A percentile compares a stretch with the other conserved stretches of the same genome.
Evolutionary conservation across 1,284 basidiomycete genomes (phyloP).

Genomic region (Fomitiporia mediterranea): DNA sequence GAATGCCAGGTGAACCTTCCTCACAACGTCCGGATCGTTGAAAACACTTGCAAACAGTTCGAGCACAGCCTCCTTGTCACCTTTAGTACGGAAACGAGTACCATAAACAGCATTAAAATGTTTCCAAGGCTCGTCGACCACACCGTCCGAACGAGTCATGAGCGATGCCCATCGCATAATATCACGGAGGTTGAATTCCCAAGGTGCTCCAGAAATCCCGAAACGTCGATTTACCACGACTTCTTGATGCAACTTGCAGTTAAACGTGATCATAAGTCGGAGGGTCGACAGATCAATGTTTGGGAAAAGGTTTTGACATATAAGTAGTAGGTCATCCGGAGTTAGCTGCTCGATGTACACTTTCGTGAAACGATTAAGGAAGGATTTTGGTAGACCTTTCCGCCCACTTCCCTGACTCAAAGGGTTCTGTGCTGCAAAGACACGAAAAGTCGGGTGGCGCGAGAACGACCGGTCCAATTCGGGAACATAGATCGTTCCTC

Average conservation of each 20-base stretch:
- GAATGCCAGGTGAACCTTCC: conserved; percentile 41
- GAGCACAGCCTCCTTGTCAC: conserved; percentile 62
- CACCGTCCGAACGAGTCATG: conserved; percentile 29
- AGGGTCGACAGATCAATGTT: conserved; percentile 51
- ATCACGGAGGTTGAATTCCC: conserved; percentile 99
- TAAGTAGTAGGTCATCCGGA: conserved; percentile 71
- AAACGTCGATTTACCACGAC: conserved; percentile 67
- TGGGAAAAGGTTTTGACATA: conserved; percentile 78
- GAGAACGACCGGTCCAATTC: conserved; percentile 89
- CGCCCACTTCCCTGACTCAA: conserved; percentile 94
- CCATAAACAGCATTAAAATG: conserved; percentile 76
- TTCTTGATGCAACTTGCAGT: conserved; percentile 67
- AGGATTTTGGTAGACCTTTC: conserved; percentile 96
- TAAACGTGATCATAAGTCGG: conserved; percentile 82
- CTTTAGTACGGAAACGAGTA: conserved; percentile 75
- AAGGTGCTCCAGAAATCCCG: conserved; percentile 84
- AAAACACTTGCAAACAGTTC: conserved; percentile 65
- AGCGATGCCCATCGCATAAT: conserved; percentile 88
- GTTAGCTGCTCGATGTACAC: conserved; percentile 91
- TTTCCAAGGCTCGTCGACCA: conserved; percentile 45
- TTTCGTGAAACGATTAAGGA: conserved; percentile 97
- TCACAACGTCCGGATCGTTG: conserved; percentile 30
- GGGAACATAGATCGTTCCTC: conserved; percentile 92
- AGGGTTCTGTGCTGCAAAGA: conserved; percentile 99
- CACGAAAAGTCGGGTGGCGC: conserved; percentile 88